Conservation (phyloP, 108 stramenopile species). For the Aurantiochytrium sp. region DNA sequence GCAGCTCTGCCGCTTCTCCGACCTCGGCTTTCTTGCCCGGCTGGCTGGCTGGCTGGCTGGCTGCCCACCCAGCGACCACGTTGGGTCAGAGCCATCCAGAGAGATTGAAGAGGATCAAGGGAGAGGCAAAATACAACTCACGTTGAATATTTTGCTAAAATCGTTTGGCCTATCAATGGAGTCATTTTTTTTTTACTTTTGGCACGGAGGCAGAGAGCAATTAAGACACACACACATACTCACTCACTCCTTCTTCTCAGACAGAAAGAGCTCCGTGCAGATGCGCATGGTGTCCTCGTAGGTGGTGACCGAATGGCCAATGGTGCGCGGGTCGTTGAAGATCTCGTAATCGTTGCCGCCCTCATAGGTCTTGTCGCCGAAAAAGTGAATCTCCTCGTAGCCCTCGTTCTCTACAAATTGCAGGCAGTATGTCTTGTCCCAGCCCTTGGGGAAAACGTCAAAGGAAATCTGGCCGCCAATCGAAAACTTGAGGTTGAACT, state of each 20-base stretch:
- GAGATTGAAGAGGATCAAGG: too few species aligned
- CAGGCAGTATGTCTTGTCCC: conserved; percentile 99
- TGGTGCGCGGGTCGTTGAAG: conserved; percentile 77
- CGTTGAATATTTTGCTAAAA: too few species aligned
- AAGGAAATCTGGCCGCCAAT: conserved; percentile 99
- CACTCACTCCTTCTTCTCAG: neutral
- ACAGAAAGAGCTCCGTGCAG: conserved; percentile 77
- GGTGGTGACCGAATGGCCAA: conserved; percentile 87
- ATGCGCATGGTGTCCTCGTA: conserved; percentile 90
- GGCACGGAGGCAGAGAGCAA: neutral
- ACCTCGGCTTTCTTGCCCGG: too few species aligned
- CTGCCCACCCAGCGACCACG: too few species aligned
- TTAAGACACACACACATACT: neutral
- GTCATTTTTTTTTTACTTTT: too few species aligned
- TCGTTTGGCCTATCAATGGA: too few species aligned
- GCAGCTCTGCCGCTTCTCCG: too few species aligned
- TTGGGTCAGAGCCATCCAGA: too few species aligned
- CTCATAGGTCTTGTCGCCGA: conserved; percentile 98
- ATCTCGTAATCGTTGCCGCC: conserved; percentile 99
- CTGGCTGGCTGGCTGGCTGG: too few species aligned
- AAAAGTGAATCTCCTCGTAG: conserved; percentile 97
- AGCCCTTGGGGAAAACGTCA: conserved; percentile 92
- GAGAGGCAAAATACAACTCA: too few species aligned
- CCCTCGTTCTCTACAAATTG: conserved; percentile 62
- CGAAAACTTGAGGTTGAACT: conserved; percentile 79